A percentile compares a stretch with the other conserved stretches of the same genome.
Evolutionary conservation across 148 eudicot genomes (phyloP).

Genomic region (Persicaria tinctoria): DNA sequence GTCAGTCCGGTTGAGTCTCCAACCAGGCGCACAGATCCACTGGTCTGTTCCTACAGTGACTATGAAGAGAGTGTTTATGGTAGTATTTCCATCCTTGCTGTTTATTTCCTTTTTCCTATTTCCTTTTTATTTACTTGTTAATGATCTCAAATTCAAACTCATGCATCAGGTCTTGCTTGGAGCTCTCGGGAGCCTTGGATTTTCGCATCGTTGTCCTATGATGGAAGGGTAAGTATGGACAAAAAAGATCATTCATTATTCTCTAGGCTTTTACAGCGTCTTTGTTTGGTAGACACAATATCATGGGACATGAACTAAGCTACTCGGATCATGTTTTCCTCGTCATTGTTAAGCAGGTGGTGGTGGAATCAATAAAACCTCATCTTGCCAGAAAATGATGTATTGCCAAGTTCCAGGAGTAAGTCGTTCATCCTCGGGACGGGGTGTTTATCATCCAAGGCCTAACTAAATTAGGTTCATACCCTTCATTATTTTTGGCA

Average conservation of each 20-base stretch:
- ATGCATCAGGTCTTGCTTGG: constrained; percentile 79
- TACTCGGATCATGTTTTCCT: neutral
- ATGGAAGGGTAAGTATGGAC: constrained; percentile 76
- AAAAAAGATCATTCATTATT: neutral
- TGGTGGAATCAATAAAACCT: constrained; percentile 76
- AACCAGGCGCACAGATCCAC: constrained; percentile 38
- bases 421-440: neutral
- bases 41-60: constrained; percentile 73
- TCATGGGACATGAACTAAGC: neutral
- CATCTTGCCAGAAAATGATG: constrained; percentile 50
- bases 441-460: neutral
- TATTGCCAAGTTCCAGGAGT: neutral
- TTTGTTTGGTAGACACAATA: neutral
- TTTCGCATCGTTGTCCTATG: constrained; percentile 93
- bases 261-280: neutral
- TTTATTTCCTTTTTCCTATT: too few relatives aligned
- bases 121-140: neutral
- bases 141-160: neutral
- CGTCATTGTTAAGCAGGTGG: constrained; percentile 49
- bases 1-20: constrained; percentile 46
- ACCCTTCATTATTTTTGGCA: neutral
- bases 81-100: constrained; percentile 15
- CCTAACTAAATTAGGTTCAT: neutral
- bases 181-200: constrained; percentile 91
- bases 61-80: constrained; percentile 99